Conservation (phyloP, 2,329 filamentous ascomycete species). For the Trichophyton verrucosum region DNA sequence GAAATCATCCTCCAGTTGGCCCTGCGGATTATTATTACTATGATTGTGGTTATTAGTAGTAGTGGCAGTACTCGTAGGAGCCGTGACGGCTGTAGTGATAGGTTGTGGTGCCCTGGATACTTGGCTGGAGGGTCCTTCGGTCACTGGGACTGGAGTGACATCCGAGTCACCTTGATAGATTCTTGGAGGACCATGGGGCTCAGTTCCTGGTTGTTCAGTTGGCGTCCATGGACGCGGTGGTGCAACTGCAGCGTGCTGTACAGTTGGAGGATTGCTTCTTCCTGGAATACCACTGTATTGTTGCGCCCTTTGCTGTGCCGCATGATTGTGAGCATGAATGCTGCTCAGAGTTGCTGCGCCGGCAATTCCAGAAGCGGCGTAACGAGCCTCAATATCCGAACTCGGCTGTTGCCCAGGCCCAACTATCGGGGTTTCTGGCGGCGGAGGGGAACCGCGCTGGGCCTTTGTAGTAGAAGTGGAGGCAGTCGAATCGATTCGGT, state of each 20-base stretch:
- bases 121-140: constrained; percentile 22
- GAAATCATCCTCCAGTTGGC: constrained; percentile 65
- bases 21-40: constrained; percentile 44
- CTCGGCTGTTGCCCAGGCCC: constrained; percentile 58
- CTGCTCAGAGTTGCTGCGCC: constrained; percentile 71
- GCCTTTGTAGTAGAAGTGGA: constrained; percentile 89
- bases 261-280: constrained; percentile 17
- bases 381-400: constrained; percentile 79
- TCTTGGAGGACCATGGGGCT: constrained; percentile 78
- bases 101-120: constrained; percentile 23
- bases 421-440: constrained; percentile 78
- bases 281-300: constrained; percentile 54
- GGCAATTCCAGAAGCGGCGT: constrained; percentile 81
- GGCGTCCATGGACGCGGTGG: constrained; percentile 73
- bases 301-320: constrained; percentile 65
- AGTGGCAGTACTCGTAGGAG: too few relatives aligned
- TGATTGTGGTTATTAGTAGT: constrained; percentile 30
- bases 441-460: constrained; percentile 82
- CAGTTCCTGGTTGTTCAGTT: constrained; percentile 74
- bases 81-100: constrained; percentile 2
- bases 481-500: constrained; percentile 63
- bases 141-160: constrained; percentile 35
- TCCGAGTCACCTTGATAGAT: constrained; percentile 79
- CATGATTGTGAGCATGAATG: constrained; percentile 61
- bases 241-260: constrained; percentile 25